phyloP scores from a whole-genome alignment of 306 rosid species.

The Citrullus amarus region DNA sequence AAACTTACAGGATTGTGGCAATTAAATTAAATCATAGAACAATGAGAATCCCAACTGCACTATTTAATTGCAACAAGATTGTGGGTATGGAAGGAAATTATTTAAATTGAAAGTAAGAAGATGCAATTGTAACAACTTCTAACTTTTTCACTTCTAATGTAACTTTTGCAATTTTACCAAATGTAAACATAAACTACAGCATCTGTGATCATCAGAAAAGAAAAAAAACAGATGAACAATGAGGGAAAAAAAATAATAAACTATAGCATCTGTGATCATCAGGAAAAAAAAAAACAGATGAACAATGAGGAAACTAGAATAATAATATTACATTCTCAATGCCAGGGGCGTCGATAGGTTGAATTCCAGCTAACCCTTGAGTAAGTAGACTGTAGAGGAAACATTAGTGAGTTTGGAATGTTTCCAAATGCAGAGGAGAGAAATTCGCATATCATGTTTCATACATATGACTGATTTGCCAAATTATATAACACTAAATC shows the following conservation, averaged over 20 bases:
- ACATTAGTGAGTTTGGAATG: not conserved
- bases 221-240: too few species aligned
- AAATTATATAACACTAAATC: not conserved
- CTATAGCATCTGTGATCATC: not conserved
- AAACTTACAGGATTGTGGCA: not conserved
- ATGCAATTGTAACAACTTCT: not conserved
- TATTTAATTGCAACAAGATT: not conserved
- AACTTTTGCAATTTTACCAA: not conserved
- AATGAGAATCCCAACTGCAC: not conserved
- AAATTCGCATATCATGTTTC: not conserved
- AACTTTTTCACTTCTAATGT: not conserved
- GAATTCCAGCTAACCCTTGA: slow-evolving; percentile 44
- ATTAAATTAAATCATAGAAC: not conserved
- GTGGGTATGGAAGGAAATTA: not conserved
- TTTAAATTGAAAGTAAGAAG: not conserved
- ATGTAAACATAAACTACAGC: not conserved
- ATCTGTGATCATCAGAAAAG: not conserved
- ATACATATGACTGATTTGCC: not conserved
- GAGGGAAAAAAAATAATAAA: not conserved
- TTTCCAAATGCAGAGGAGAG: not conserved
- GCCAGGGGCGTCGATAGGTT: slow-evolving; percentile 33
- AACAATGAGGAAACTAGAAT: not conserved
- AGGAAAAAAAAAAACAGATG: not conserved
- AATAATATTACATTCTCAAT: slow-evolving; percentile 31
- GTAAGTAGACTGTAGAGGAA: slow-evolving; percentile 27